Base-by-base conservation (phyloP, 306 rosid genomes). In the Casuarina glauca region DNA sequence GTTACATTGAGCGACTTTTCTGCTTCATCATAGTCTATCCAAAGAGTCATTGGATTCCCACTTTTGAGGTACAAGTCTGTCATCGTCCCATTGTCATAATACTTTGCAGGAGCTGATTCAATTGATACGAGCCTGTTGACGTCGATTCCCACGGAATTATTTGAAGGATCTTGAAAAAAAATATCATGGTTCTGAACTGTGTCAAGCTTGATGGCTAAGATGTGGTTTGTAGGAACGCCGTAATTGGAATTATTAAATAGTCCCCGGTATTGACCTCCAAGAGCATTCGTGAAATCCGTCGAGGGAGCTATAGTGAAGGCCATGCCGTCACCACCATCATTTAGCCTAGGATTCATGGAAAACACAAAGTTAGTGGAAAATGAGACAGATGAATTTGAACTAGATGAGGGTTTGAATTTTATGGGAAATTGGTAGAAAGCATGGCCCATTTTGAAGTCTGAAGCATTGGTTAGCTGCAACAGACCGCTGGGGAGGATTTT, bases 121-220 rank as follows among this genome's bases (percentile, higher is more conserved):
- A 17, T 12, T 8, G 86, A 86, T 2, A 2, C 2, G 76, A 86
- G 46, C 9, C 69, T 42, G 35, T 86, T 74, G 39, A 86, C 69
- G 38, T 86, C 89, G 0, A 86, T 74, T 20, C 86, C 86, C 42
- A 82, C 82, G 39, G 79, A 84, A 42, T 79, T 72, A 0, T 71
- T 1, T 26, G 32, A 0, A 0, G 0, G 32, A 26, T 26, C 32
- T 26, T 1, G 0, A 26, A 26, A 26, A n/a, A n/a, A n/a, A n/a
- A n/a, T n/a, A 2, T 41, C 48, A 0, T 3, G 1, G 38, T 17
- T 20, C 71, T 1, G 0, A 2, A 2, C 2, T 2, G 73, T 20
- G 2, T 79, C 77, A 1, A 86, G 73, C 80, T 86, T 86, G 20
- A 86, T 69, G 1, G 82, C 86, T 2, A 86, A 76, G 20, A 86